Percentiles rank a stretch among this genome's conserved stretches.
These are phyloP conservation scores for Erysiphe neolycopersici DNA, from an alignment of 2,329 filamentous ascomycete genomes.

Conservation along the genomic window DNA sequence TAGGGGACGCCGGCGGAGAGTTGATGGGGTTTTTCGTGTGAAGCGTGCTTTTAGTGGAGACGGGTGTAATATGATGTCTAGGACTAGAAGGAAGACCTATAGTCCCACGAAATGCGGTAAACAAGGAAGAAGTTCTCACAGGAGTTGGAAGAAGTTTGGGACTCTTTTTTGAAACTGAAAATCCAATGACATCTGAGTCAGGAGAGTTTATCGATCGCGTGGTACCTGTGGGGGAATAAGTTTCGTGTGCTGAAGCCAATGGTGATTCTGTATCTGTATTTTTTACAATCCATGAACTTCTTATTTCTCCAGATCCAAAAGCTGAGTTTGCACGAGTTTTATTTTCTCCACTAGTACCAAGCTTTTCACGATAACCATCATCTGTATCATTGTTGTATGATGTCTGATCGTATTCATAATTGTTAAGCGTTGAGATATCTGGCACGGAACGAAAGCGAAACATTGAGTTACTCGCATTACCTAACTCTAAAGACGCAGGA, in stretches of 20 bases:
- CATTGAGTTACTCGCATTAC: neutral
- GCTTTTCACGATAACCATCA: slow-evolving; percentile 33
- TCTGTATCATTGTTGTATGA: neutral
- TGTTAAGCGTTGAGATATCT: neutral
- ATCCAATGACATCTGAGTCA: no score
- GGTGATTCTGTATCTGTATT: no score
- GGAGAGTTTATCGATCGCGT: no score
- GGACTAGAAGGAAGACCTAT: neutral
- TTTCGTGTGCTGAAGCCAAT: no score
- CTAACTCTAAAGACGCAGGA: neutral
- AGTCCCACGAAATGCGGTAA: neutral
- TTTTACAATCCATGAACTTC: slow-evolving; percentile 26
- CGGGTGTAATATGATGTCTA: neutral
- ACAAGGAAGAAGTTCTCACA: no score
- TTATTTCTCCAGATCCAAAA: slow-evolving; percentile 37
- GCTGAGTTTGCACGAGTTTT: slow-evolving; percentile 48
- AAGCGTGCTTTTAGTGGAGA: neutral
- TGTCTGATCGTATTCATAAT: no score
- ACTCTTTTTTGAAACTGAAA: no score
- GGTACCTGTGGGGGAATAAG: no score
- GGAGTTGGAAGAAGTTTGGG: no score
- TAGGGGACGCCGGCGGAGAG: neutral
- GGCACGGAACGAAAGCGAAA: neutral
- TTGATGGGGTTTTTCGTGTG: neutral
- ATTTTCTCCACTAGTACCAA: slow-evolving; percentile 70